These are phyloP conservation scores for Boletus sp. DNA, from an alignment of 768 basidiomycete genomes.

Conservation along the genomic window DNA sequence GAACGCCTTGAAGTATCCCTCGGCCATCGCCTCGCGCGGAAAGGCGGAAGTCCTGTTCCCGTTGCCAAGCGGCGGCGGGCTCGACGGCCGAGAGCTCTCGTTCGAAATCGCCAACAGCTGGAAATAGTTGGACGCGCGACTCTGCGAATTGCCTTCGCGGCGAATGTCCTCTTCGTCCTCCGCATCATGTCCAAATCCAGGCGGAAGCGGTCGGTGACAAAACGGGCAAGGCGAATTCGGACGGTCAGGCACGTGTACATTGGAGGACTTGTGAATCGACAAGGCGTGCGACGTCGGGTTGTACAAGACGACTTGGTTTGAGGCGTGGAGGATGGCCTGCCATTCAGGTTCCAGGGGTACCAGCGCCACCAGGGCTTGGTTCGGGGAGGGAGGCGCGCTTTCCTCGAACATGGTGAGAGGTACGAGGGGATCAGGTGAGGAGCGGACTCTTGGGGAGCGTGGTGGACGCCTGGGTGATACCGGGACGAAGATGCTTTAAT, in stretches of 20 bases:
- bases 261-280: constrained; percentile 49
- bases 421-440: neutral
- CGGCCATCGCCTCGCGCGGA: constrained; percentile 73
- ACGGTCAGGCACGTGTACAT: constrained; percentile 21
- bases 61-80: constrained; percentile 39
- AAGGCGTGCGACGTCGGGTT: constrained; percentile 84
- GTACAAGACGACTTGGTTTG: constrained; percentile 85
- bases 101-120: constrained; percentile 73
- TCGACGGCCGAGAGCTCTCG: constrained; percentile 54
- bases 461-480: neutral
- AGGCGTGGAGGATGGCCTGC: constrained; percentile 80
- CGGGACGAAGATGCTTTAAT: neutral
- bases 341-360: constrained; percentile 43
- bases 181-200: constrained; percentile 37
- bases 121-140: constrained; percentile 76
- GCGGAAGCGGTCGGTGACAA: constrained; percentile 62
- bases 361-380: constrained; percentile 30
- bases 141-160: constrained; percentile 43
- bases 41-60: constrained; percentile 40
- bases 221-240: constrained; percentile 58
- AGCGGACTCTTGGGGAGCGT: neutral
- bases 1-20: constrained; percentile 91
- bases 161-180: constrained; percentile 28
- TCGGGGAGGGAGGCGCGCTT: constrained; percentile 31
- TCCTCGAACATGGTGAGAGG: constrained; percentile 29